These are phyloP conservation scores for Citrus reticulata DNA, from an alignment of 345 rosid species.

Conservation along the genomic window DNA sequence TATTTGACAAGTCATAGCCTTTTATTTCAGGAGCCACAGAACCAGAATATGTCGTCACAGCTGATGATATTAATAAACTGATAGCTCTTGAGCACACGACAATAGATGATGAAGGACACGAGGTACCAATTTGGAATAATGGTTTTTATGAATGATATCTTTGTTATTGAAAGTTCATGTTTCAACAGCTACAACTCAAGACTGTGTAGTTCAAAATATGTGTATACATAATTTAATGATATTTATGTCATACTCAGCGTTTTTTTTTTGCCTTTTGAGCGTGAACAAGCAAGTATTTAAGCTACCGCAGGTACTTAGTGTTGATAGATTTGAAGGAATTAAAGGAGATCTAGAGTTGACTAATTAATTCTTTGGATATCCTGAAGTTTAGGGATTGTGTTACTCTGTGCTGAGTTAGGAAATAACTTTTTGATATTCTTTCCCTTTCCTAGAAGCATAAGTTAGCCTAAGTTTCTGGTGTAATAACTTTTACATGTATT, in stretches of 20 bases:
- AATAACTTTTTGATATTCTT: too few relatives aligned
- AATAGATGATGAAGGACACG: conserved; percentile 92
- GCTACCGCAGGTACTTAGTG: too few relatives aligned
- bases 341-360: too few relatives aligned
- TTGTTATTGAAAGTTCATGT: conserved; percentile 24
- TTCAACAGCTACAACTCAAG: conserved; percentile 91
- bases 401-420: too few relatives aligned
- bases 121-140: conserved; percentile 50
- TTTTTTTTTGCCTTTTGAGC: conserved; percentile 53
- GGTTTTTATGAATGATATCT: conserved; percentile 23
- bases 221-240: too few relatives aligned
- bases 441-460: too few relatives aligned
- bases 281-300: conserved; percentile 9
- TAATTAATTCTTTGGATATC: too few relatives aligned
- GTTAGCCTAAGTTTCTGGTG: too few relatives aligned
- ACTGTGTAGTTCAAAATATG: conserved; percentile 49
- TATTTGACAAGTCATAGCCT: not conserved
- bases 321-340: too few relatives aligned
- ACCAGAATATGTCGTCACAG: conserved; percentile 95
- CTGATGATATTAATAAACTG: conserved; percentile 93
- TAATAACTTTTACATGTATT: too few relatives aligned
- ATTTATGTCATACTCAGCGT: too few relatives aligned
- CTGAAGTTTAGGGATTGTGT: too few relatives aligned
- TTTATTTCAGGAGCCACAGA: conserved; percentile 77
- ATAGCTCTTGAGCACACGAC: conserved; percentile 98